Evolutionary conservation across 805 yeast species (phyloP).

Genomic region (Wickerhamomyces chaumierensis): DNA sequence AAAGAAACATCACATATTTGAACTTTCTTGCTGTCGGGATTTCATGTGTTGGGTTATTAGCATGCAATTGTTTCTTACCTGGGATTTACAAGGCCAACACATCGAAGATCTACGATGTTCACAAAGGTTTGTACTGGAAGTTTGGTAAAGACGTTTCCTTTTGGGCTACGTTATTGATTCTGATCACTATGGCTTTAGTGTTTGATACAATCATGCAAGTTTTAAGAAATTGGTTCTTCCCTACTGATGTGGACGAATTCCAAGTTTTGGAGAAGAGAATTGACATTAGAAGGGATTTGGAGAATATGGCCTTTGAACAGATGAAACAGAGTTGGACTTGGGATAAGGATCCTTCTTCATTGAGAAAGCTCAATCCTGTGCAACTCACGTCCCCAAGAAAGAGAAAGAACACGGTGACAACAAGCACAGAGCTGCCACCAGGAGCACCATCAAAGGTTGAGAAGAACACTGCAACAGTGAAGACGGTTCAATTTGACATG

Average conservation of each 20-base stretch:
- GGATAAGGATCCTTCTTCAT: constrained; percentile 33
- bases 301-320: constrained; percentile 60
- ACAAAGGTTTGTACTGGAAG: constrained; percentile 51
- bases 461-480: constrained; percentile 15
- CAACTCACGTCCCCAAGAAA: constrained; percentile 7
- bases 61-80: constrained; percentile 76
- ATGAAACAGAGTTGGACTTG: constrained; percentile 73
- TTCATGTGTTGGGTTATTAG: constrained; percentile 74
- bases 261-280: constrained; percentile 65
- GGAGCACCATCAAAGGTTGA: constrained; percentile 28
- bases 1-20: constrained; percentile 61
- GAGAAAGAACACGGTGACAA: constrained; percentile 16
- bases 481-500: constrained; percentile 15
- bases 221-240: constrained; percentile 40
- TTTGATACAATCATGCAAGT: constrained; percentile 58
- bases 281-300: constrained; percentile 57
- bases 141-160: constrained; percentile 77
- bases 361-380: constrained; percentile 6
- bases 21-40: constrained; percentile 54
- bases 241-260: constrained; percentile 72
- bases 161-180: constrained; percentile 68
- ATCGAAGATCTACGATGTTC: constrained; percentile 57
- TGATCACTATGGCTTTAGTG: constrained; percentile 46
- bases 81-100: constrained; percentile 45
- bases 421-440: constrained; percentile 37